These are phyloP conservation scores for Phytopythium boreale DNA, from an alignment of 352 stramenopile genomes.

Conservation along the genomic window DNA sequence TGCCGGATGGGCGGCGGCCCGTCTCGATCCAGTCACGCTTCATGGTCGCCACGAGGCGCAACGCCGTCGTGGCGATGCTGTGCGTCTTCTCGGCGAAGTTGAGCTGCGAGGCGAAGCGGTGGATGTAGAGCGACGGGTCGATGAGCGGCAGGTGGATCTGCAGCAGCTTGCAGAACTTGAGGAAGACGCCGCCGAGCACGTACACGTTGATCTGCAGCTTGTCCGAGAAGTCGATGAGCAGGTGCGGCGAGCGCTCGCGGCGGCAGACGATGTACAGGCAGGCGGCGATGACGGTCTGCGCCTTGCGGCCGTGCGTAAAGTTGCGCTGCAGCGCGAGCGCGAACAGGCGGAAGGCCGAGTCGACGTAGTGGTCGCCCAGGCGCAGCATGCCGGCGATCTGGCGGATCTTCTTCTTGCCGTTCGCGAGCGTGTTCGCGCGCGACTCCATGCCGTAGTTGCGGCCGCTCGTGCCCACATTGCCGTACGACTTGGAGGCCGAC, in stretches of 20 bases:
- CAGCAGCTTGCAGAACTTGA: conserved; percentile 92
- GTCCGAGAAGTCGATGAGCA: conserved; percentile 99
- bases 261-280: conserved; percentile 99
- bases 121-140: conserved; percentile 98
- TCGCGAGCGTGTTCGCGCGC: conserved; percentile 94
- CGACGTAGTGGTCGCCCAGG: conserved; percentile 93
- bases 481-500: conserved; percentile 90
- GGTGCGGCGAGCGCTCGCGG: conserved; percentile 96
- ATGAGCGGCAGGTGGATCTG: conserved; percentile 98
- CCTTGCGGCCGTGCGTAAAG: conserved; percentile 95
- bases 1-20: conserved; percentile 94
- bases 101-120: conserved; percentile 97
- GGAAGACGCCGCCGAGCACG: conserved; percentile 81
- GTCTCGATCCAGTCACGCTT: conserved; percentile 99
- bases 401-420: conserved; percentile 92
- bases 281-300: conserved; percentile 95
- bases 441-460: conserved; percentile 94
- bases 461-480: conserved; percentile 80
- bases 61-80: conserved; percentile 93
- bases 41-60: conserved; percentile 96
- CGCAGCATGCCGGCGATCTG: conserved; percentile 93
- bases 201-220: conserved; percentile 96
- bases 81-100: conserved; percentile 94
- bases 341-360: conserved; percentile 96
- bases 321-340: conserved; percentile 95